phyloP scores from a whole-genome alignment of 495 filamentous ascomycete genomes.

The Aspergillus mulundensis region DNA sequence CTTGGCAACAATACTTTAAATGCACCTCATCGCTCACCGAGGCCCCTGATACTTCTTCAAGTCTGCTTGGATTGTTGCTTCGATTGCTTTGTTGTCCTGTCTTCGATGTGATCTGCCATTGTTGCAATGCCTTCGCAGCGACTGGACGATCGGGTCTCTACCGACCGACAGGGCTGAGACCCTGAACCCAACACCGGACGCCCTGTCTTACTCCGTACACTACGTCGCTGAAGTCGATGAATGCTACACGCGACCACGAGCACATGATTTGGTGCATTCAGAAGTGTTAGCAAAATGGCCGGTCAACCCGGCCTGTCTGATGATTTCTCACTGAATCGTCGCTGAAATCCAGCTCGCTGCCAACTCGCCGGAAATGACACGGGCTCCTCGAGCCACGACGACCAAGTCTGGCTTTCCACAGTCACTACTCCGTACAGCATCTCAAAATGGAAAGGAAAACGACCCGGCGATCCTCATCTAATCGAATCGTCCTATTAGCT shows the following conservation, averaged over 20 bases:
- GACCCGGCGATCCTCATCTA: not conserved
- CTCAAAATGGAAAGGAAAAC: not conserved
- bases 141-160: not conserved
- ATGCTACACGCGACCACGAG: too few species aligned
- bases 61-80: not conserved
- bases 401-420: not conserved
- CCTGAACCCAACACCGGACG: not conserved
- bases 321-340: not conserved
- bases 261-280: too few species aligned
- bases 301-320: not conserved
- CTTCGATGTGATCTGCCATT: not conserved
- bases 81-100: not conserved
- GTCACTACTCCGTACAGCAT: not conserved
- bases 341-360: too few species aligned
- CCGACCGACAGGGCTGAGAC: not conserved
- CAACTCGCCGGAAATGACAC: not conserved
- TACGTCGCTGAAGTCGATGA: not conserved
- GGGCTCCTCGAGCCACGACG: not conserved
- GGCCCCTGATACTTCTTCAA: not conserved
- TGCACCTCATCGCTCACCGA: slow-evolving; percentile 3
- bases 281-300: not conserved
- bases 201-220: not conserved
- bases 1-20: slow-evolving; percentile 32
- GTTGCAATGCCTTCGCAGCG: not conserved
- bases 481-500: not conserved